A percentile compares a stretch with the other conserved stretches of the same genome.
Conservation (phyloP, 192 early-diverging fungal genomes). For the Podila epigama region DNA sequence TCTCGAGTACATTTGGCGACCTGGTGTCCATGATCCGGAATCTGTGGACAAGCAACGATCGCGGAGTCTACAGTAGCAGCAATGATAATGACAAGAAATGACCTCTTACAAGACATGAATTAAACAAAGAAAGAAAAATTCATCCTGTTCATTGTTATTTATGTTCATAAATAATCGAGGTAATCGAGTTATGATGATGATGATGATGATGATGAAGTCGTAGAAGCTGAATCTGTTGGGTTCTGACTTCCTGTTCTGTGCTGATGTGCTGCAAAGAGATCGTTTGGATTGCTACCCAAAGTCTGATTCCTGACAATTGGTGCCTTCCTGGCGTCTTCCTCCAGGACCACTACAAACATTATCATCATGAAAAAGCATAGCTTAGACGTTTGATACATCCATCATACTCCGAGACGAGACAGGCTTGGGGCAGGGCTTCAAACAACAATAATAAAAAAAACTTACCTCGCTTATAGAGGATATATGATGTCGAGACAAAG, state of each 20-base stretch:
- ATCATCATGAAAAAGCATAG: not conserved
- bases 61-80: slow-evolving; percentile 3
- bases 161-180: no score
- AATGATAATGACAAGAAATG: not conserved
- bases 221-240: not conserved
- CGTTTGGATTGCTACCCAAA: slow-evolving; percentile 10
- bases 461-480: slow-evolving; percentile 40
- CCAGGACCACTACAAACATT: slow-evolving; percentile 21
- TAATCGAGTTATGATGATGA: no score
- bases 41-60: slow-evolving; percentile 9
- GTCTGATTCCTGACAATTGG: not conserved
- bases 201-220: slow-evolving; percentile 9
- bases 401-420: not conserved
- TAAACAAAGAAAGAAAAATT: no score
- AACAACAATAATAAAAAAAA: not conserved
- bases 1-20: not conserved
- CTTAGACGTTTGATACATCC: not conserved
- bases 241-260: slow-evolving; percentile 13
- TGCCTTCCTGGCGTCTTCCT: slow-evolving; percentile 1
- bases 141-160: no score
- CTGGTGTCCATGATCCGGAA: slow-evolving; percentile 16
- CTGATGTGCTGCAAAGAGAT: slow-evolving; percentile 22
- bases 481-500: slow-evolving; percentile 39
- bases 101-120: not conserved
- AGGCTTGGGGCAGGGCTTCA: not conserved